Percentiles rank a stretch among this genome's conserved stretches.
Evolutionary conservation across 257 asterid species (phyloP).

Genomic region (Solanum peruvianum): DNA sequence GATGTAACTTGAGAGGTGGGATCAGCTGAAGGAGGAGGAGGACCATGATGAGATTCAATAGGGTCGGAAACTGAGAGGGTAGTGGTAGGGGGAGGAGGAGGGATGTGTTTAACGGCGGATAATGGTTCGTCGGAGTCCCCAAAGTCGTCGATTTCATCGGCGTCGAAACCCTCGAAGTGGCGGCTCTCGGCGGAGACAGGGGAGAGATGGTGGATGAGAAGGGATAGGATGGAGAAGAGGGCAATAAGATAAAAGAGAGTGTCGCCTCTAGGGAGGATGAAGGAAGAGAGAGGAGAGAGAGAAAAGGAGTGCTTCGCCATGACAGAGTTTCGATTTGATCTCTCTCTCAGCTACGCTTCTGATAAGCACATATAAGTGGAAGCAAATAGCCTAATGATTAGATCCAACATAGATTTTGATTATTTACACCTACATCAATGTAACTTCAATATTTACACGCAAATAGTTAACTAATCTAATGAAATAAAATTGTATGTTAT

Average conservation of each 20-base stretch:
- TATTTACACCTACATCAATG: background rate
- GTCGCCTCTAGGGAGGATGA: constrained; percentile 50
- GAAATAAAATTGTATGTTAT: background rate
- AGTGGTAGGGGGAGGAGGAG: constrained; percentile 40
- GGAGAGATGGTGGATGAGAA: constrained; percentile 58
- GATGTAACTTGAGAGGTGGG: constrained; percentile 7
- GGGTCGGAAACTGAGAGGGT: constrained; percentile 39
- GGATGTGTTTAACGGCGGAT: constrained; percentile 22
- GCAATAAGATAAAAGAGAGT: constrained; percentile 35
- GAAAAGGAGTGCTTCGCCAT: constrained; percentile 42
- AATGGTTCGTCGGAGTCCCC: constrained; percentile 29
- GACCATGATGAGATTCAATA: constrained; percentile 55
- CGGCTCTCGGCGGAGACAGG: constrained; percentile 30
- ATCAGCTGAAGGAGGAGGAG: constrained; percentile 44
- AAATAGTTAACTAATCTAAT: background rate
- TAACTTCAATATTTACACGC: too few species aligned
- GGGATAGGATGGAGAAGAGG: constrained; percentile 43
- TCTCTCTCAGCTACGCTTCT: background rate
- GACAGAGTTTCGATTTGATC: background rate
- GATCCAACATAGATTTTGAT: background rate
- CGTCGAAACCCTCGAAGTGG: constrained; percentile 93
- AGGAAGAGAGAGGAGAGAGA: constrained; percentile 33
- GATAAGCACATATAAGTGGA: background rate
- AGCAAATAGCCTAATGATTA: background rate
- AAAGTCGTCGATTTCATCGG: constrained; percentile 57